These are phyloP conservation scores for Tolypocladium amazonense DNA, from an alignment of 2,329 filamentous ascomycete species.

Conservation along the genomic window DNA sequence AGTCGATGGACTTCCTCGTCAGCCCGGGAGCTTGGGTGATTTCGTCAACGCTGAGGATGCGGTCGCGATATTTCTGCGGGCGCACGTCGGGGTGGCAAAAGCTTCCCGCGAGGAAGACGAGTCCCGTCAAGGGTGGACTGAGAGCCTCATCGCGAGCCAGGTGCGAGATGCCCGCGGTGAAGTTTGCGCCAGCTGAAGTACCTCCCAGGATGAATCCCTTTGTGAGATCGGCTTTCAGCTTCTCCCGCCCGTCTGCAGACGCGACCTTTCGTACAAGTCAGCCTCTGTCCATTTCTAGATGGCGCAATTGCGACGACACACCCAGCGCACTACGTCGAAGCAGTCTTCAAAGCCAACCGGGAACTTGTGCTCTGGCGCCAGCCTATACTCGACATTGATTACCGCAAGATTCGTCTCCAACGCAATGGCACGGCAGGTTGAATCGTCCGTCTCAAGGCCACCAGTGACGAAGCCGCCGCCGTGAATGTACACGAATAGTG, in stretches of 20 bases:
- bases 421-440: conserved; percentile 13
- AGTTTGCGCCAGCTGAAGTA: conserved; percentile 40
- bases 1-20: conserved; percentile 24
- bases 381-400: conserved; percentile 37
- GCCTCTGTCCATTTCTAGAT: not conserved
- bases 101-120: conserved; percentile 34
- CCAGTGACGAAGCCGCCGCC: conserved; percentile 14
- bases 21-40: conserved; percentile 20
- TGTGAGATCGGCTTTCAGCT: conserved; percentile 27
- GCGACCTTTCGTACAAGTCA: conserved; percentile 5
- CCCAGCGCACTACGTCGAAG: conserved; percentile 25
- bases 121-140: conserved; percentile 30
- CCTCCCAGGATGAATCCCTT: conserved; percentile 39
- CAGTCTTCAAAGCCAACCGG: conserved; percentile 33
- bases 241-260: conserved; percentile 11
- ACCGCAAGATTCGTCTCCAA: conserved; percentile 18
- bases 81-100: conserved; percentile 28
- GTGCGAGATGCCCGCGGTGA: conserved; percentile 34
- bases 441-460: conserved; percentile 16
- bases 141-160: conserved; percentile 24
- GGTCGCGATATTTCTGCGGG: conserved; percentile 23
- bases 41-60: conserved; percentile 24
- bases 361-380: conserved; percentile 39
- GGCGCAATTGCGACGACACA: not conserved
- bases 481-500: conserved; percentile 15